These are phyloP conservation scores for Pestalotiopsis sp. DNA, from an alignment of 2,329 filamentous ascomycete species.

Conservation along the genomic window DNA sequence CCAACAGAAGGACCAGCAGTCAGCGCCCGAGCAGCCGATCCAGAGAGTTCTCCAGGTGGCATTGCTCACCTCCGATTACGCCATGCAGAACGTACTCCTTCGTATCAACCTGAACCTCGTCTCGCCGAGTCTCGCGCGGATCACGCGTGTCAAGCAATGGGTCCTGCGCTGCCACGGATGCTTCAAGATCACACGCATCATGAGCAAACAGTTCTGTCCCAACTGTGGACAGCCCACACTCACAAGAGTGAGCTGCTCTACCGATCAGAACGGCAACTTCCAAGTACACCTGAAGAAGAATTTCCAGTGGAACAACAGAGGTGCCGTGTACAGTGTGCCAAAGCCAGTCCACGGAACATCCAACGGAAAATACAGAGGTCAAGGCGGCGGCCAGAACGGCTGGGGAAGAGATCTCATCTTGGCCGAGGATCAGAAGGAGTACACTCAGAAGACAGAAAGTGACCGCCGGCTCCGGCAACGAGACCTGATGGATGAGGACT, in stretches of 20 bases:
- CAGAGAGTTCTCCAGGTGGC: slow-evolving; percentile 78
- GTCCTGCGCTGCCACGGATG: slow-evolving; percentile 92
- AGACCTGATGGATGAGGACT: slow-evolving; percentile 95
- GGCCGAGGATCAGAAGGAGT: slow-evolving; percentile 97
- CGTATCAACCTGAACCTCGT: slow-evolving; percentile 94
- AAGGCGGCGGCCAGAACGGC: slow-evolving; percentile 78
- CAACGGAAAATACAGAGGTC: slow-evolving; percentile 70
- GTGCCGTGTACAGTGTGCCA: slow-evolving; percentile 89
- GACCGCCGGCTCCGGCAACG: slow-evolving; percentile 70
- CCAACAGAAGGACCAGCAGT: slow-evolving; percentile 66
- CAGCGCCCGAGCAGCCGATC: slow-evolving; percentile 51
- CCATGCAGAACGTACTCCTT: slow-evolving; percentile 95
- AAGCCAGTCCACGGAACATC: slow-evolving; percentile 83
- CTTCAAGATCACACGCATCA: slow-evolving; percentile 83
- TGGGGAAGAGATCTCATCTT: slow-evolving; percentile 87
- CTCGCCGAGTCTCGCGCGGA: slow-evolving; percentile 76
- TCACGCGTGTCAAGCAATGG: slow-evolving; percentile 85
- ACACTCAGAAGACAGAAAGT: slow-evolving; percentile 63
- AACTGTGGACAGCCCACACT: slow-evolving; percentile 87
- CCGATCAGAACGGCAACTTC: slow-evolving; percentile 79
- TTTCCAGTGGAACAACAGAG: slow-evolving; percentile 94
- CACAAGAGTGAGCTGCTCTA: slow-evolving; percentile 83
- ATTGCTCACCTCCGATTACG: slow-evolving; percentile 93
- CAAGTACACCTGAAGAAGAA: slow-evolving; percentile 88
- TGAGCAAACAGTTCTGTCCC: slow-evolving; percentile 89